Evolutionary conservation across 1,139 yeast species (phyloP).

Genomic region (Komagataea norvegica): DNA sequence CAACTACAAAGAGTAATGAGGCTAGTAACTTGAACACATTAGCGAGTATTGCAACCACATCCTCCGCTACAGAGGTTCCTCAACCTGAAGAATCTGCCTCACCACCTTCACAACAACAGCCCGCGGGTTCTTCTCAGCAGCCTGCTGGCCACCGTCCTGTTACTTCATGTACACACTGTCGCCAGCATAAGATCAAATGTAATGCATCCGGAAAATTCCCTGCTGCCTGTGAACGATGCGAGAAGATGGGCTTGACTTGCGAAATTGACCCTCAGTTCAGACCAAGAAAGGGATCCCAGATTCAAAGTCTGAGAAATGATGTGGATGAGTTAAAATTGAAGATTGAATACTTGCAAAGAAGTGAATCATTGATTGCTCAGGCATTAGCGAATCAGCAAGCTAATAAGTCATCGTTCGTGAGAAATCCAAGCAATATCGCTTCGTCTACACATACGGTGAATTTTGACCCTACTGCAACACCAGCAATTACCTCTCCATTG

Average conservation of each 20-base stretch:
- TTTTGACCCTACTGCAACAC: slow-evolving; percentile 26
- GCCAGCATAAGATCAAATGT: slow-evolving; percentile 92
- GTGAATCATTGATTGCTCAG: slow-evolving; percentile 62
- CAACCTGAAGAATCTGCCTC: slow-evolving; percentile 3
- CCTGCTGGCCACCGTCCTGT: slow-evolving; percentile 71
- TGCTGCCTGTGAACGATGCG: slow-evolving; percentile 77
- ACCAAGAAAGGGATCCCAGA: slow-evolving; percentile 89
- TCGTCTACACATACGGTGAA: slow-evolving; percentile 23
- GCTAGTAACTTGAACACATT: slow-evolving; percentile 17
- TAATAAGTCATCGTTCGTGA: slow-evolving; percentile 6
- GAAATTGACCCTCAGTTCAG: slow-evolving; percentile 88
- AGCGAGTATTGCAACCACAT: slow-evolving; percentile 16
- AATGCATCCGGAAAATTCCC: slow-evolving; percentile 86
- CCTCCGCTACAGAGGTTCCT: not conserved
- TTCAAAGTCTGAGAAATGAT: slow-evolving; percentile 77
- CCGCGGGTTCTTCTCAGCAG: no score
- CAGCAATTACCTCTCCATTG: slow-evolving; percentile 21
- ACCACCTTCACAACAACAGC: slow-evolving; percentile 13
- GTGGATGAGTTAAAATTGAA: slow-evolving; percentile 76
- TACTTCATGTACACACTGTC: slow-evolving; percentile 88
- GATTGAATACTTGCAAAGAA: slow-evolving; percentile 68
- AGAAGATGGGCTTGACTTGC: slow-evolving; percentile 72
- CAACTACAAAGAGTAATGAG: not conserved
- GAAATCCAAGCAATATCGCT: slow-evolving; percentile 2
- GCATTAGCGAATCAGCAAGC: slow-evolving; percentile 39